These are phyloP conservation scores for Boletellus sp. DNA, from an alignment of 768 basidiomycete species.

Conservation along the genomic window DNA sequence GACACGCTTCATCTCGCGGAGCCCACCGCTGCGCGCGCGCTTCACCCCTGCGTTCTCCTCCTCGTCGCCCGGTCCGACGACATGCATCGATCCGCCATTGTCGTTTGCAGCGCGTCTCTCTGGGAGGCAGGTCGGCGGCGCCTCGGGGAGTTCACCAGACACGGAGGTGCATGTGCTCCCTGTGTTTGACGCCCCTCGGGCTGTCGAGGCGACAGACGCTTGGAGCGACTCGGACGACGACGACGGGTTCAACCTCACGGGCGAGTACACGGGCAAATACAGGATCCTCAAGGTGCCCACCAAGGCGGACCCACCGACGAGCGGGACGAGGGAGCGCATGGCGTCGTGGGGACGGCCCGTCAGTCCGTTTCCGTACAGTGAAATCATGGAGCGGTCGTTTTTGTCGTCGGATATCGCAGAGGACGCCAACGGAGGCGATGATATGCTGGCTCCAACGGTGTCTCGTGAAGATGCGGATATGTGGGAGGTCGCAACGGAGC, in stretches of 20 bases:
- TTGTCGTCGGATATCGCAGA: conserved; percentile 11
- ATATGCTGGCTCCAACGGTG: not conserved
- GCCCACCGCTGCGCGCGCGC: conserved; percentile 28
- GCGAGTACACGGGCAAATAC: conserved; percentile 69
- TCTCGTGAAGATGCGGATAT: conserved; percentile 4
- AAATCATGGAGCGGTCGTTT: conserved; percentile 30
- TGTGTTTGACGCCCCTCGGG: conserved; percentile 9
- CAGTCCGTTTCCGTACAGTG: conserved; percentile 57
- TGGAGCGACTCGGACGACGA: conserved; percentile 34
- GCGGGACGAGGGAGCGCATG: conserved; percentile 40
- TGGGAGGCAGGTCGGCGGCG: not conserved
- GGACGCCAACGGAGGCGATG: not conserved
- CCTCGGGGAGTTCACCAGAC: conserved; percentile 3
- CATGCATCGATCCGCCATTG: not conserved
- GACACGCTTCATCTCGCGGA: conserved; percentile 29
- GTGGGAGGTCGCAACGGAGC: conserved; percentile 25
- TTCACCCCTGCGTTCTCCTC: conserved; percentile 37
- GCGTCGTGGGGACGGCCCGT: conserved; percentile 67
- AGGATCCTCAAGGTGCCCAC: conserved; percentile 53
- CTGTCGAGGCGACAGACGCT: conserved; percentile 3
- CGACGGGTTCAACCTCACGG: conserved; percentile 36
- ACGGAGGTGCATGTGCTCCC: conserved; percentile 12
- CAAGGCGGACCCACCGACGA: conserved; percentile 56
- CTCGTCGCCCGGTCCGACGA: conserved; percentile 20
- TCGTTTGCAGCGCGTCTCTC: conserved; percentile 24